These are phyloP conservation scores for Tetracladium marchalianum DNA, from an alignment of 495 filamentous ascomycete genomes.

Conservation along the genomic window DNA sequence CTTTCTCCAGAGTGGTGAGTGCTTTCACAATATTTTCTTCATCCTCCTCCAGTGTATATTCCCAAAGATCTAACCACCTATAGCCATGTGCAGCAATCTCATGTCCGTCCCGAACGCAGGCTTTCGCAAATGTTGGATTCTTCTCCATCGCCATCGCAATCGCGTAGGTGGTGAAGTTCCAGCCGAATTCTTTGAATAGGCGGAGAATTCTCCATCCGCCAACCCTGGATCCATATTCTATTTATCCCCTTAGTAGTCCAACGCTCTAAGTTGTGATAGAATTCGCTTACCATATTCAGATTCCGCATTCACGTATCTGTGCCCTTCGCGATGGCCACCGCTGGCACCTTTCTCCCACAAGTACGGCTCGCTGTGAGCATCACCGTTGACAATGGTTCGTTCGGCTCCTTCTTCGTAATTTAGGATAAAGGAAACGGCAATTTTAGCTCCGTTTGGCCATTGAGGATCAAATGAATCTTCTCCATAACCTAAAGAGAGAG, in stretches of 20 bases:
- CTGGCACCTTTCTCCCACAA: conserved; percentile 10
- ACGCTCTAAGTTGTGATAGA: not conserved
- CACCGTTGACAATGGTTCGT: conserved; percentile 6
- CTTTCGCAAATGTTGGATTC: conserved; percentile 23
- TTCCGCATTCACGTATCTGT: conserved; percentile 4
- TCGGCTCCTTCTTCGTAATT: conserved; percentile 28
- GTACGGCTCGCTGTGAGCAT: conserved; percentile 8
- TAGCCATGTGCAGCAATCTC: conserved; percentile 29
- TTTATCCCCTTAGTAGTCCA: not conserved
- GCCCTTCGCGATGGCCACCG: not conserved
- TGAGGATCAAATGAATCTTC: conserved; percentile 23
- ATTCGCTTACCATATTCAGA: conserved; percentile 4
- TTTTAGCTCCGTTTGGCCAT: conserved; percentile 30
- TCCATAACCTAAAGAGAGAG: conserved; percentile 20
- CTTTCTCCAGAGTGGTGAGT: conserved; percentile 18
- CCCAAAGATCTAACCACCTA: conserved; percentile 28
- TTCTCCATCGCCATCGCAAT: conserved; percentile 25
- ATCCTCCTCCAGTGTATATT: conserved; percentile 22
- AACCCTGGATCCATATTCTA: conserved; percentile 27
- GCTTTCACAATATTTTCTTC: conserved; percentile 25
- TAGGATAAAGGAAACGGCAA: conserved; percentile 27
- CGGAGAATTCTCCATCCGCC: conserved; percentile 28
- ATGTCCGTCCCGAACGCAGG: conserved; percentile 25
- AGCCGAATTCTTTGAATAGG: conserved; percentile 25
- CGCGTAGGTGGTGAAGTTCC: conserved; percentile 26